phyloP scores from a whole-genome alignment of 495 filamentous ascomycete species.

The Penicillium roqueforti region DNA sequence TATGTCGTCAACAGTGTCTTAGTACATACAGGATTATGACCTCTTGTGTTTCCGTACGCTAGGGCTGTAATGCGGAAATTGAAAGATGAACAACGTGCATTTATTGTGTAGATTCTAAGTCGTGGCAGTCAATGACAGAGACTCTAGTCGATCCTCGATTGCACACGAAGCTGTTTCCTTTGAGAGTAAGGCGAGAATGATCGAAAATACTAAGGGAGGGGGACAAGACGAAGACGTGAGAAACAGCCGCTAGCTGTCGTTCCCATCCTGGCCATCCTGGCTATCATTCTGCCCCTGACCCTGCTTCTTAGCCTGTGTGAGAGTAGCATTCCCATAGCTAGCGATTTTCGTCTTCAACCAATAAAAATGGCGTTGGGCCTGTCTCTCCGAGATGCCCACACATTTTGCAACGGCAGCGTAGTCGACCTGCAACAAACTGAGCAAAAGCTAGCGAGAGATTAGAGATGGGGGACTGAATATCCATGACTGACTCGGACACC shows the following conservation, averaged over 20 bases:
- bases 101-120: too few species aligned
- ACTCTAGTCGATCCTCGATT: too few species aligned
- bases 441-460: too few species aligned
- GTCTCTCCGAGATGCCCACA: neutral
- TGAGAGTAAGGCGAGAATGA: too few species aligned
- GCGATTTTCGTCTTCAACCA: neutral
- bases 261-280: neutral
- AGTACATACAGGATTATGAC: conserved; percentile 5
- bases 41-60: neutral
- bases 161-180: too few species aligned
- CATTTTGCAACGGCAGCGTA: neutral
- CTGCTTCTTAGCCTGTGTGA: neutral
- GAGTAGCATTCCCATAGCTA: neutral
- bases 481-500: neutral
- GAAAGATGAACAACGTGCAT: too few species aligned
- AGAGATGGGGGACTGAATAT: rapidly evolving
- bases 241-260: neutral
- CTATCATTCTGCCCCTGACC: neutral
- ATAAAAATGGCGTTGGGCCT: neutral
- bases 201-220: too few species aligned
- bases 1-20: neutral
- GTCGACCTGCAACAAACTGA: neutral
- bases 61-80: neutral
- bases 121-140: too few species aligned
- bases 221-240: too few species aligned